phyloP scores from a whole-genome alignment of 768 basidiomycete genomes.

The Panaeolus papilionaceus region DNA sequence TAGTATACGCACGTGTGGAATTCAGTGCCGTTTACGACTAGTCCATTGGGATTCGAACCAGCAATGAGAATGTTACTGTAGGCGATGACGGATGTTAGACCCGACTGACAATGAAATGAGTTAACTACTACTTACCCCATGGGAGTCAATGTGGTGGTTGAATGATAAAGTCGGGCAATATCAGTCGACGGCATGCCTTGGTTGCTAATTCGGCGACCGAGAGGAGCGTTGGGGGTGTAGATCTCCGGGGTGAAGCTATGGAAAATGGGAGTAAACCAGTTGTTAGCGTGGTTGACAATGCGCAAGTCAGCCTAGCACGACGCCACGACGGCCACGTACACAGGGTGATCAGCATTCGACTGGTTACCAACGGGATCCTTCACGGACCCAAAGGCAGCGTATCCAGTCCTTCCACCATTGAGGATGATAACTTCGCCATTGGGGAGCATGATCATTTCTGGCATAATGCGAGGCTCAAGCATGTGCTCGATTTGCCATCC shows the following conservation, averaged over 20 bases:
- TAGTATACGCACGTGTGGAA: conserved; percentile 28
- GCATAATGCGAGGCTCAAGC: conserved; percentile 45
- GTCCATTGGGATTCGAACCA: conserved; percentile 51
- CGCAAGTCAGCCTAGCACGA: no score
- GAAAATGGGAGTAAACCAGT: background rate
- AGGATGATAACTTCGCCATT: conserved; percentile 49
- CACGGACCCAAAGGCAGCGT: conserved; percentile 41
- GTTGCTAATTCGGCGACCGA: conserved; percentile 51
- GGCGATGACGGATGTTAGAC: no score
- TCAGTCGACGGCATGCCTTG: conserved; percentile 44
- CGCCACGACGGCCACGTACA: conserved; percentile 19
- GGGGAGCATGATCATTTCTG: conserved; percentile 43
- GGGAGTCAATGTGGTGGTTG: conserved; percentile 58
- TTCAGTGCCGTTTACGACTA: conserved; percentile 31
- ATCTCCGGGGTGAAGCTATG: conserved; percentile 44
- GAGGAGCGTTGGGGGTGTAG: conserved; percentile 48
- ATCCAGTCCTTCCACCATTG: conserved; percentile 47
- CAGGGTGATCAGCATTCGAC: conserved; percentile 35
- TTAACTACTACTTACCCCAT: conserved; percentile 35
- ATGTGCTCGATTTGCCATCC: conserved; percentile 52
- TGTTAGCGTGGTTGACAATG: background rate
- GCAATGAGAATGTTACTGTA: conserved; percentile 39
- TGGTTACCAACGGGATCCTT: conserved; percentile 27
- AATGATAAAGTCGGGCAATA: conserved; percentile 67
- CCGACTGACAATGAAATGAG: no score